Base-by-base conservation (phyloP, 768 basidiomycete species). In the Lactarius sanguifluus region DNA sequence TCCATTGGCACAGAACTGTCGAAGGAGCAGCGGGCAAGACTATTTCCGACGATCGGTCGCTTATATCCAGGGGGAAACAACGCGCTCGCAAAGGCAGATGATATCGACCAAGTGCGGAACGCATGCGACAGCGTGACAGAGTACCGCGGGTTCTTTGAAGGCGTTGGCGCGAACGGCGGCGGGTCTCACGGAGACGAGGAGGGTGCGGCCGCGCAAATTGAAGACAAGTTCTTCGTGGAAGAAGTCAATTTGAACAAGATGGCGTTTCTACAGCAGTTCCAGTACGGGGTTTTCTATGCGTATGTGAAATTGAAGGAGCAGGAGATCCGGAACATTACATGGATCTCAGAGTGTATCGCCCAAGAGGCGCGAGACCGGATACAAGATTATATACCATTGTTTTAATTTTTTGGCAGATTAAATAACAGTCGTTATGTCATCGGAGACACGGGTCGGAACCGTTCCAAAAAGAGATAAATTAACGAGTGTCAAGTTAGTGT, bases 311-410 rank as follows among this genome's bases (percentile, higher is more conserved):
- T 94, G 78, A 93, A 92, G 81, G 92, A 94, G 78, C 90, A 93
- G 80, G 92, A 95, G 79, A 90, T 94, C 68, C 82, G 92, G 69
- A 93, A 91, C 72, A 72, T 95, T 72, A 92, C 90, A 34, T 94
- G 92, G 93, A 95, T 97, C 78, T 94, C 94, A 62, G 96, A 98
- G 80, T 98, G 96, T 77, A 97, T 98, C 72, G 95, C 95, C 10
- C 96, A 98, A 81, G 90, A 96, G 79, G 94, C 95, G 54, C 88
- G 89, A 77, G 93, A 97, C 73, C 87, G 96, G 79, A 94, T 98
- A 79, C 88, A 94, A 75, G 94, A 96, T 78, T 95, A 89, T 79
- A 94, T 96, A 82, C 89, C 92, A 72, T 90, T 94, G 69, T 94
- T 94, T 76, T 95, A 79, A 86, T 69, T 55, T 28, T 5, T 5